Evolutionary conservation across 2,329 filamentous ascomycete species (phyloP).

Genomic region (Fonsecaea multimorphosa): DNA sequence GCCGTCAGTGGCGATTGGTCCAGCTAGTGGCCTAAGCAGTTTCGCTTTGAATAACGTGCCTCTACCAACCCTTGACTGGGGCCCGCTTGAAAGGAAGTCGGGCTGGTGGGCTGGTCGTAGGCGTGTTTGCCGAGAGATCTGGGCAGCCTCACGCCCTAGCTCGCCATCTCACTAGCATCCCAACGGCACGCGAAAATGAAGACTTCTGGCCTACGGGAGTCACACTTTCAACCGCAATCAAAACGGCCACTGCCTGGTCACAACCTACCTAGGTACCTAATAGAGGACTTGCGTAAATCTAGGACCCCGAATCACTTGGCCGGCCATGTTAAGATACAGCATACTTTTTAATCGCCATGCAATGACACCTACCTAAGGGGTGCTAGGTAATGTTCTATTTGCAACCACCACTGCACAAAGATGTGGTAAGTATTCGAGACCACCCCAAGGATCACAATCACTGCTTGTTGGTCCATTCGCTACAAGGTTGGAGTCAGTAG

Average conservation of each 20-base stretch:
- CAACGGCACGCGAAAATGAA: background rate
- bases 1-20: slow-evolving; percentile 6
- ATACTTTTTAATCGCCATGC: background rate
- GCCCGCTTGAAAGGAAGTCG: background rate
- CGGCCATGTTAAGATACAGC: background rate
- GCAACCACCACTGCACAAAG: background rate
- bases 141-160: background rate
- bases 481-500: background rate
- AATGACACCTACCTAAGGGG: too few species aligned
- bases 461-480: background rate
- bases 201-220: background rate
- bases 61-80: background rate
- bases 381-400: background rate
- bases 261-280: background rate
- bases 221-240: background rate
- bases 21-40: background rate
- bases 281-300: too few species aligned
- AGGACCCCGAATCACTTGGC: background rate
- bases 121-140: slow-evolving; percentile 1
- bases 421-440: background rate
- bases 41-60: slow-evolving; percentile 7
- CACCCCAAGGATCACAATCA: background rate
- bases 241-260: background rate
- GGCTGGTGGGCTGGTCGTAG: background rate
- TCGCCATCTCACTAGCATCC: background rate